These are phyloP conservation scores for Saccharomycopsis oosterbeekiorum DNA, from an alignment of 805 yeast species.

Conservation along the genomic window DNA sequence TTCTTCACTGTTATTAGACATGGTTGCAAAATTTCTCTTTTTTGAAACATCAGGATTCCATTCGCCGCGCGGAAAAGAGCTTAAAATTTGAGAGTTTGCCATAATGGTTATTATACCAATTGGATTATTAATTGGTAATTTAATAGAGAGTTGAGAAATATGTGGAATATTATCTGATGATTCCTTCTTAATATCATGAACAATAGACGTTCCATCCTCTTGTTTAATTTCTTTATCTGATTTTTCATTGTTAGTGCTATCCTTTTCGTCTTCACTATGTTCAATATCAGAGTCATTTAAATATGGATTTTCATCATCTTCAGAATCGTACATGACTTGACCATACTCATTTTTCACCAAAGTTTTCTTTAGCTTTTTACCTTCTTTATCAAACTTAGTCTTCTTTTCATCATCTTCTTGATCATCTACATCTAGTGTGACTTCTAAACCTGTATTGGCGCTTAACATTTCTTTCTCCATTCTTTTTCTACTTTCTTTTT, in stretches of 20 bases:
- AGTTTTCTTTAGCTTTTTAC: conserved; percentile 75
- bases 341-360: conserved; percentile 58
- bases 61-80: conserved; percentile 65
- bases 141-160: conserved; percentile 30
- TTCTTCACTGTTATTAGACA: conserved; percentile 23
- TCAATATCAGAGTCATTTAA: conserved; percentile 62
- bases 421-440: conserved; percentile 48
- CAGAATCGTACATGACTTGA: conserved; percentile 63
- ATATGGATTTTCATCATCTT: conserved; percentile 80
- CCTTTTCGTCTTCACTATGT: conserved; percentile 36
- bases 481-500: conserved; percentile 76
- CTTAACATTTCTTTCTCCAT: conserved; percentile 77
- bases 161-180: conserved; percentile 28
- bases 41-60: conserved; percentile 65
- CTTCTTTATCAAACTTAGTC: conserved; percentile 81
- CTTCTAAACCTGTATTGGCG: conserved; percentile 55
- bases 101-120: conserved; percentile 52
- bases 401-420: conserved; percentile 65
- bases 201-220: conserved; percentile 23
- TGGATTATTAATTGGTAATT: conserved; percentile 34
- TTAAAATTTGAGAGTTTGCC: conserved; percentile 51
- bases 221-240: conserved; percentile 25
- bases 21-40: conserved; percentile 26
- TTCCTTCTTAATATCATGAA: conserved; percentile 16
- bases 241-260: conserved; percentile 13